Conservation (phyloP, 768 basidiomycete species). For the Chalciporus piperatus region DNA sequence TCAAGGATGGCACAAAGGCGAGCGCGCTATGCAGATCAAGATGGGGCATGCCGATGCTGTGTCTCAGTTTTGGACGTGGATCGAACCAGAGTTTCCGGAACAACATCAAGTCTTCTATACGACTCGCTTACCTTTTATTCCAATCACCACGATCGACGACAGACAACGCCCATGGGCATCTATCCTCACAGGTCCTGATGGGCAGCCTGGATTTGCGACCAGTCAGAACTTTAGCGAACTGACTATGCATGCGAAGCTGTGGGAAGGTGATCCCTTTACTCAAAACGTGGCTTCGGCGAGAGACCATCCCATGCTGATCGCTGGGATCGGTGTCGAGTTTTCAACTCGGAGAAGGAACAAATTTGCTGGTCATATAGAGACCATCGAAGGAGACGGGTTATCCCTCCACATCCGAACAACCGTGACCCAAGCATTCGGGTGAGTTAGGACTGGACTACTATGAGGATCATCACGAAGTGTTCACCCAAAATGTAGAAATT, state of each 20-base stretch:
- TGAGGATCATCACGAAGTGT: not conserved
- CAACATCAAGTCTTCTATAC: slow-evolving; percentile 51
- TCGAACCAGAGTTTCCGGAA: slow-evolving; percentile 46
- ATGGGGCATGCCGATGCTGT: slow-evolving; percentile 41
- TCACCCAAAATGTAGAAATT: slow-evolving; percentile 43
- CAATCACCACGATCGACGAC: slow-evolving; percentile 52
- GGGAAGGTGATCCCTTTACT: slow-evolving; percentile 56
- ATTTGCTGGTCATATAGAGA: slow-evolving; percentile 51
- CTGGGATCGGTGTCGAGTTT: slow-evolving; percentile 63
- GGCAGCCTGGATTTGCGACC: slow-evolving; percentile 45
- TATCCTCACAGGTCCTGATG: slow-evolving; percentile 45
- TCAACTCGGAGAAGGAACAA: slow-evolving; percentile 60
- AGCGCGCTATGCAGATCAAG: slow-evolving; percentile 47
- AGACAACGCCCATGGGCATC: slow-evolving; percentile 57
- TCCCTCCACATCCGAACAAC: slow-evolving; percentile 34
- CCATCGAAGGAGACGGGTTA: slow-evolving; percentile 29
- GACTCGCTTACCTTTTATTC: slow-evolving; percentile 50
- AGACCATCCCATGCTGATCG: slow-evolving; percentile 36
- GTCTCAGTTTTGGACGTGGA: slow-evolving; percentile 36
- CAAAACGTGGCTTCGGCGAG: slow-evolving; percentile 28
- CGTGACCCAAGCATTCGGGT: slow-evolving; percentile 63
- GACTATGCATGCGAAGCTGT: slow-evolving; percentile 40
- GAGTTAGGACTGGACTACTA: slow-evolving; percentile 16
- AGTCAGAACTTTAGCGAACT: slow-evolving; percentile 33
- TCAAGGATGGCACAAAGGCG: slow-evolving; percentile 46